Conservation (phyloP, 2,329 filamentous ascomycete genomes). For the Zasmidium cellare region DNA sequence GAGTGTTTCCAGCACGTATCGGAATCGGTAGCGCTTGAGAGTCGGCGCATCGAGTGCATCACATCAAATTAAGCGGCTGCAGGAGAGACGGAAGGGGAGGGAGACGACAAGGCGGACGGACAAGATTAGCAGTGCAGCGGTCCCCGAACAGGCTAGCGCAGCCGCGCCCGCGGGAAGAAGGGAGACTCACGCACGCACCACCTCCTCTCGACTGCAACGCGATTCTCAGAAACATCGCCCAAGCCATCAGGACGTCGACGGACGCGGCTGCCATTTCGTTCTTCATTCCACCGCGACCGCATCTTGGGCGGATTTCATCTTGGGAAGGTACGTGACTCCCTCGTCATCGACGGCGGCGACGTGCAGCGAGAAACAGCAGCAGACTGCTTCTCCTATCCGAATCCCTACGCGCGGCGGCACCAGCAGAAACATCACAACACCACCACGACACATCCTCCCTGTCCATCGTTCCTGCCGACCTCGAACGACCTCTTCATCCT, state of each 20-base stretch:
- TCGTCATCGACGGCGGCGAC: background rate
- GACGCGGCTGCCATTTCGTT: background rate
- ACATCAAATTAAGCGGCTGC: constrained; percentile 1
- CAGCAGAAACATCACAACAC: background rate
- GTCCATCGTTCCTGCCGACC: background rate
- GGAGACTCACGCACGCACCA: background rate
- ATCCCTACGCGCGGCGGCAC: background rate
- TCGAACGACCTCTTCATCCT: background rate
- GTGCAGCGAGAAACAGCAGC: background rate
- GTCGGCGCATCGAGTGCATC: background rate
- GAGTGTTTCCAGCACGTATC: background rate
- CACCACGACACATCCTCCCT: background rate
- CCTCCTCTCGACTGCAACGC: background rate
- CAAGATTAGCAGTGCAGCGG: background rate
- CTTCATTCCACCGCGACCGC: background rate
- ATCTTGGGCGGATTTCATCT: background rate
- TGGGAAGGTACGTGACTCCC: background rate
- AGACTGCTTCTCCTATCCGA: background rate
- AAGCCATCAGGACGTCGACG: background rate
- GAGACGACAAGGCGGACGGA: background rate
- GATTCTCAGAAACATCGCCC: background rate
- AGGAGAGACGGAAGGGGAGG: background rate
- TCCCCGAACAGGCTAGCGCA: background rate
- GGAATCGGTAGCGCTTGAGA: background rate
- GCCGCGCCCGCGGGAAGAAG: background rate